Evolutionary conservation across 2,329 filamentous ascomycete species (phyloP), one percentile per base, ranked within the genome.

Genomic region (Verticillium zaregamsianum): DNA sequence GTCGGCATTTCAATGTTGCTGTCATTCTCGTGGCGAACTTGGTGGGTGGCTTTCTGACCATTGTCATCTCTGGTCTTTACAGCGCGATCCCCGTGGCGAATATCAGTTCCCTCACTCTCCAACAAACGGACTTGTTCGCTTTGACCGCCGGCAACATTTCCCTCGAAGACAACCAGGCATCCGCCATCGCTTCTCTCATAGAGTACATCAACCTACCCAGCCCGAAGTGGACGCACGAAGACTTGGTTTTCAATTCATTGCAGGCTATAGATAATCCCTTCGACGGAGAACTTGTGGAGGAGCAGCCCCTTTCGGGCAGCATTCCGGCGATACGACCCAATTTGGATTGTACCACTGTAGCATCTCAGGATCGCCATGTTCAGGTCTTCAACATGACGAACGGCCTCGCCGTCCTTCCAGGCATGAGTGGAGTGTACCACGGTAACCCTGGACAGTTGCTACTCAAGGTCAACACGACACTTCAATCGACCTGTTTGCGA

Each of bases 201-300:
- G 64, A 71, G 14, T 68, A 70, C 20, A 55, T 68, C 3, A 67
- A 70, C 54, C 45, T 74, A n/a, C 65, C 70, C 5, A 69, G 73
- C 39, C 71, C 72, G 0, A 62, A 69, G 49, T 73, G 72, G 72
- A 73, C 71, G 3, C 70, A 71, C 37, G 63, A 68, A 17, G 68
- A 71, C 15, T 65, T 74, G 2, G 70, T 66, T 2, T 68, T 73
- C 59, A 68, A 68, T 49, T 54, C 63, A 9, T 66, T 66, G 31
- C 60, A 63, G 11, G 64, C 62, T 12, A 61, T 59, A 3, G 40
- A 61, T 6, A 54, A 59, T 2, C 35, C 63, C 25, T 57, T 37
- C 8, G 63, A 65, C 25, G 33, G 59, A n/a, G 63, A 58, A 3
- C 39, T 37, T 2, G 17, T 14, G 15, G 58, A 59, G 12, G 55